Evolutionary conservation across 1,139 yeast genomes (phyloP).

Genomic region (Debaryomyces subglobosus): DNA sequence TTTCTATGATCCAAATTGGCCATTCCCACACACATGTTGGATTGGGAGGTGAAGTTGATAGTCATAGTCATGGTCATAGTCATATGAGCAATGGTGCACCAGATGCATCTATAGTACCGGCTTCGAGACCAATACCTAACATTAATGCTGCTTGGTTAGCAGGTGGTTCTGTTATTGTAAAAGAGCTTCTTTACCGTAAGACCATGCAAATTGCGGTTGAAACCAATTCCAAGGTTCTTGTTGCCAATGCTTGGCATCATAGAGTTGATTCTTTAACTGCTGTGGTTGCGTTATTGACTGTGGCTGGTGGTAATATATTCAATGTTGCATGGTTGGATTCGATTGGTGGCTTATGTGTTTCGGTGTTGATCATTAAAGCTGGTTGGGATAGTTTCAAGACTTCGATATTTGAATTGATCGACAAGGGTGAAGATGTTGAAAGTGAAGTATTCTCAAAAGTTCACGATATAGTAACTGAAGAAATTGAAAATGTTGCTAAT

Average conservation of each 20-base stretch:
- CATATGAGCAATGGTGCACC: conserved; percentile 19
- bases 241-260: conserved; percentile 99
- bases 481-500: conserved; percentile 19
- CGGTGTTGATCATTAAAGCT: conserved; percentile 78
- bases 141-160: conserved; percentile 97
- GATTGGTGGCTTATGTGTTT: conserved; percentile 86
- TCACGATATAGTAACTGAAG: conserved; percentile 23
- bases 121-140: conserved; percentile 53
- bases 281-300: conserved; percentile 84
- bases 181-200: conserved; percentile 83
- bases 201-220: conserved; percentile 77
- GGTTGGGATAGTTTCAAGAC: conserved; percentile 75
- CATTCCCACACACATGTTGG: conserved; percentile 55
- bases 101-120: conserved; percentile 7
- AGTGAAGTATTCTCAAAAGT: conserved; percentile 34
- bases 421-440: conserved; percentile 45
- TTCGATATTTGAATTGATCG: conserved; percentile 77
- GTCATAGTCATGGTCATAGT: conserved; percentile 41
- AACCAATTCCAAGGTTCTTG: conserved; percentile 83
- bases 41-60: conserved; percentile 9
- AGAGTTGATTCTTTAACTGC: conserved; percentile 95
- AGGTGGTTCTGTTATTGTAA: conserved; percentile 78
- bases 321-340: conserved; percentile 86
- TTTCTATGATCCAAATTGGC: conserved; percentile 50
- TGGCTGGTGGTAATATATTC: conserved; percentile 79